Conservation (phyloP, 2,329 filamentous ascomycete genomes). For the Colletotrichum graminicola region DNA sequence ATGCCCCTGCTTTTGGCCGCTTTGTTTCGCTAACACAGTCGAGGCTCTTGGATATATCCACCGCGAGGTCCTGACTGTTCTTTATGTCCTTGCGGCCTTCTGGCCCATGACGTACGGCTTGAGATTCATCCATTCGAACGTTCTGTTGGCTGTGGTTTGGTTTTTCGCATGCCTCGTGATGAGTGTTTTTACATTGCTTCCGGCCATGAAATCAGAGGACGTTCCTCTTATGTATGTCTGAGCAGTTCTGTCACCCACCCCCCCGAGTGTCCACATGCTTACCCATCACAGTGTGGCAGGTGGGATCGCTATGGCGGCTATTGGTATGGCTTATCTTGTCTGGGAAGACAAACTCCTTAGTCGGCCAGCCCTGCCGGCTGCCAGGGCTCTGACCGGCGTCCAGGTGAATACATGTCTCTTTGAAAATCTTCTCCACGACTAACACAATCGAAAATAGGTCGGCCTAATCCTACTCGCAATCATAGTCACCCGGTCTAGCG, state of each 20-base stretch:
- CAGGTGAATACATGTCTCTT: slow-evolving; percentile 62
- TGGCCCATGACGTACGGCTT: slow-evolving; percentile 84
- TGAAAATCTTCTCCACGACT: slow-evolving; percentile 29
- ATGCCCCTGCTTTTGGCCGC: neutral
- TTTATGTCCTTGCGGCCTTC: slow-evolving; percentile 80
- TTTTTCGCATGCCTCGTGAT: slow-evolving; percentile 81
- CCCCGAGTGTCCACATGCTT: slow-evolving; percentile 37
- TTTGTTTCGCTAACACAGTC: slow-evolving; percentile 39
- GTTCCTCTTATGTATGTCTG: slow-evolving; percentile 76
- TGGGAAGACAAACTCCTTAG: slow-evolving; percentile 73
- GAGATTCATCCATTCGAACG: slow-evolving; percentile 77
- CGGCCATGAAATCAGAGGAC: slow-evolving; percentile 87
- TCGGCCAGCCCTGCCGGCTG: slow-evolving; percentile 53
- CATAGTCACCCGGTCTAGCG: slow-evolving; percentile 87
- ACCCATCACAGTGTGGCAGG: slow-evolving; percentile 71
- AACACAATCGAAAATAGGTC: slow-evolving; percentile 58
- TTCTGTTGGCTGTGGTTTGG: slow-evolving; percentile 77
- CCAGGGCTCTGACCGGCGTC: slow-evolving; percentile 72
- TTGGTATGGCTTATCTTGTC: slow-evolving; percentile 82
- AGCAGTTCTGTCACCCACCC: no score
- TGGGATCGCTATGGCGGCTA: slow-evolving; percentile 79
- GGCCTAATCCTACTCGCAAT: slow-evolving; percentile 86
- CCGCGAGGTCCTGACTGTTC: slow-evolving; percentile 84
- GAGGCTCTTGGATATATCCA: slow-evolving; percentile 93
- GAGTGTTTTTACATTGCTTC: slow-evolving; percentile 91